Percentiles rank a stretch among this genome's conserved stretches.
These are phyloP conservation scores for Crithidia thermophila DNA, from an alignment of 208 protist genomes.

Conservation along the genomic window DNA sequence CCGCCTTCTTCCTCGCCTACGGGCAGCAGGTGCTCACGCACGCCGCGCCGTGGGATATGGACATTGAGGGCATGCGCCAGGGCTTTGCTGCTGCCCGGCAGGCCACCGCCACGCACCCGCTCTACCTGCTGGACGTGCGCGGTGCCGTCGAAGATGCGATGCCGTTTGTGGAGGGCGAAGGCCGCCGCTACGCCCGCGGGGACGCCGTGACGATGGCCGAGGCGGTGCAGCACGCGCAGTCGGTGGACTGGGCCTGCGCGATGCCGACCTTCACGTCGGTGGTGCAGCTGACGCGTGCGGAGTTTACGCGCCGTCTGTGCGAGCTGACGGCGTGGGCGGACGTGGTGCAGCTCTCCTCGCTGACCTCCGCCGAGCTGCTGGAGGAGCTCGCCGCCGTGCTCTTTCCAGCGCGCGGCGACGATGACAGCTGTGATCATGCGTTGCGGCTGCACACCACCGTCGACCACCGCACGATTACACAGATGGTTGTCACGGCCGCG, in stretches of 20 bases:
- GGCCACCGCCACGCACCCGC: background rate
- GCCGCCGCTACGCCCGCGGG: constrained; percentile 25
- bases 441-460: constrained; percentile 38
- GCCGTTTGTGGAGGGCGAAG: constrained; percentile 51
- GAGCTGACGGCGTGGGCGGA: constrained; percentile 3
- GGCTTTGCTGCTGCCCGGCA: background rate
- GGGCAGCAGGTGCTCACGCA: constrained; percentile 34
- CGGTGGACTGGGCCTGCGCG: constrained; percentile 52
- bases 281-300: constrained; percentile 22
- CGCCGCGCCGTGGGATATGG: constrained; percentile 39
- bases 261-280: constrained; percentile 75
- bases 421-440: constrained; percentile 9
- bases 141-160: constrained; percentile 31
- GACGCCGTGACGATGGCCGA: constrained; percentile 44
- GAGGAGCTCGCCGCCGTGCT: constrained; percentile 22
- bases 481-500: constrained; percentile 16
- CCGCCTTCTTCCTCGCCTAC: constrained; percentile 49
- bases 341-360: constrained; percentile 15
- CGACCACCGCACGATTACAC: constrained; percentile 27
- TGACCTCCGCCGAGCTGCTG: constrained; percentile 24
- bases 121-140: constrained; percentile 13
- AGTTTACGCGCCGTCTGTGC: constrained; percentile 11
- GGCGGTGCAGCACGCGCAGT: constrained; percentile 38
- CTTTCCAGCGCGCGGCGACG: constrained; percentile 9
- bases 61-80: background rate